Evolutionary conservation across 331 rosid genomes (phyloP).

Genomic region (Erythrophleum ivorense): DNA sequence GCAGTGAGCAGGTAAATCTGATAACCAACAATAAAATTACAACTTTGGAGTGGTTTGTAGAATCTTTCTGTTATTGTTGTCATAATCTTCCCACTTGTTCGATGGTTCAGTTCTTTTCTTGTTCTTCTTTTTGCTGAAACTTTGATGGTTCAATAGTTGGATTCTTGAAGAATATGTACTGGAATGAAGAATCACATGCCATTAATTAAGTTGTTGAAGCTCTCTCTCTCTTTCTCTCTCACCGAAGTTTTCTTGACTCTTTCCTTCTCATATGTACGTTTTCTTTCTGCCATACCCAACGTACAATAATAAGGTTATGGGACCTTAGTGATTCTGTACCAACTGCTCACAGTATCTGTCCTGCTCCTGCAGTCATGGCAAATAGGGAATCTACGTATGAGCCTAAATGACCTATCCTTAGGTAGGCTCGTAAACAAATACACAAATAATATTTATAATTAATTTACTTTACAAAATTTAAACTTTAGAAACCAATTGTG

Average conservation of each 20-base stretch:
- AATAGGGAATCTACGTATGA: conserved; percentile 26
- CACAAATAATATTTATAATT: neutral
- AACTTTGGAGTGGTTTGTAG: conserved; percentile 25
- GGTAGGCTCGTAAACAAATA: neutral
- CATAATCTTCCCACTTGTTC: conserved; percentile 30
- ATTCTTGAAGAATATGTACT: conserved; percentile 25
- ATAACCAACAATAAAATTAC: neutral
- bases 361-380: neutral
- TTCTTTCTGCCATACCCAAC: neutral
- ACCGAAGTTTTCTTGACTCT: neutral
- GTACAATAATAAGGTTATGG: conserved; percentile 22
- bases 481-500: neutral
- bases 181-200: conserved; percentile 28
- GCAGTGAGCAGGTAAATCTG: neutral
- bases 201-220: neutral
- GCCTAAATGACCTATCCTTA: neutral
- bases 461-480: neutral
- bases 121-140: conserved; percentile 4
- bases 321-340: conserved; percentile 22
- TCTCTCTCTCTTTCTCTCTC: conserved; percentile 1
- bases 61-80: conserved; percentile 29
- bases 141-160: conserved; percentile 24
- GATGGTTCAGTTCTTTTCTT: neutral
- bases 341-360: conserved; percentile 28
- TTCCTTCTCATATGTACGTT: neutral